Base-by-base conservation (phyloP, 2,329 filamentous ascomycete genomes). In the Cercospora sp. region DNA sequence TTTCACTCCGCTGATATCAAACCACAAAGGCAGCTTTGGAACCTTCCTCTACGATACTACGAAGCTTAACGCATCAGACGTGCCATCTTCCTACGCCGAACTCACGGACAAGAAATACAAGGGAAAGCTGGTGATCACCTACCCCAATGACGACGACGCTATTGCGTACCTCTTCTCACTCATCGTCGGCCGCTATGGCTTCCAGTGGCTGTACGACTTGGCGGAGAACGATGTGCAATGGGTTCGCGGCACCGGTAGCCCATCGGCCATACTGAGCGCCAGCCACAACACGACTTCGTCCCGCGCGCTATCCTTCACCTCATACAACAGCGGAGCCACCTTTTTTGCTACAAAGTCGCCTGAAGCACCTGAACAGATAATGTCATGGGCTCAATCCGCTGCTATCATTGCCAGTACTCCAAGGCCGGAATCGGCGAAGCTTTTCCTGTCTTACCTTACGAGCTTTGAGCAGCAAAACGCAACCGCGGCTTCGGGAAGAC, bases 121-220 rank as follows among this genome's bases (percentile, higher is more conserved):
- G 76, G 77, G 83, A 67, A 86, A 84, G 74, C 76, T 87, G 4
- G 82, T 83, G 2, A 73, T 87, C 10, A 86, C 85, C 0, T 87
- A 87, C 65, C 86, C 86, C 9, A 86, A 87, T 67, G 86, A 87
- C 48, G 86, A 87, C 51, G 86, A 87, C 64, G 85, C 86, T 0
- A 81, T 87, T 2, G 76, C 85, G 0, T 87, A 79, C 51, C 81
- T 82, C 3, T 86, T 84, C 51, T 78, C 85, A 48, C 75, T 85
- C 1, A 81, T 87, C 31, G 65, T 73, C 45, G 30, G 63, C 45
- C 73, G 81, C 42, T 79, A 83, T 45, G 83, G 83, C 6, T 76
- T 72, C 12, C 71, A 75, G 0, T 86, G 83, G 83, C 79, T 86
- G 67, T 80, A 85, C 28, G 70, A 70, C 5, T 77, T 86, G 0